Evolutionary conservation across 1,139 yeast species (phyloP).

Genomic region (Protomyces arabidopsidicola): DNA sequence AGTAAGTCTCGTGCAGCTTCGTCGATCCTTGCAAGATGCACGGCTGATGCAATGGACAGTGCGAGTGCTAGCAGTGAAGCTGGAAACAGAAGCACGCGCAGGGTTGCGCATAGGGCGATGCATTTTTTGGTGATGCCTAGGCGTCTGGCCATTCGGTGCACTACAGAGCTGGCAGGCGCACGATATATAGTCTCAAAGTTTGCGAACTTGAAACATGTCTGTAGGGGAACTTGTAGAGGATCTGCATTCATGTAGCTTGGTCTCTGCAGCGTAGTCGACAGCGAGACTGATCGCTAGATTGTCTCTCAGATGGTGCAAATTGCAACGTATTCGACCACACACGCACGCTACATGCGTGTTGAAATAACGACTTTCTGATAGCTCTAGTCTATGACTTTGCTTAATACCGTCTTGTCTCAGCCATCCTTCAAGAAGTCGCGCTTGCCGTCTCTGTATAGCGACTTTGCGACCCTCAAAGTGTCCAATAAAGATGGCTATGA

Average conservation of each 20-base stretch:
- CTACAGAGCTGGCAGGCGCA: too few species aligned
- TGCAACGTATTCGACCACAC: too few species aligned
- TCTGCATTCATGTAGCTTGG: too few species aligned
- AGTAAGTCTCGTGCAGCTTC: neutral
- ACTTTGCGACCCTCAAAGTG: slow-evolving; percentile 51
- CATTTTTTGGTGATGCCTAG: neutral
- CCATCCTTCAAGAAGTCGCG: slow-evolving; percentile 38
- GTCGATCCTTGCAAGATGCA: neutral
- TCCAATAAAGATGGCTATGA: slow-evolving; percentile 63
- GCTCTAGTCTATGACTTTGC: neutral
- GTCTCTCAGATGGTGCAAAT: too few species aligned
- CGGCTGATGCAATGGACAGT: neutral
- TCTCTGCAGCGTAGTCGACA: too few species aligned
- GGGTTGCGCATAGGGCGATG: neutral
- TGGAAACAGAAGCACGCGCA: neutral
- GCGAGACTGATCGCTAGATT: too few species aligned
- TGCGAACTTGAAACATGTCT: too few species aligned
- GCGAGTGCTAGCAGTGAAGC: neutral
- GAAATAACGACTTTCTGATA: too few species aligned
- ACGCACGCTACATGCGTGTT: too few species aligned
- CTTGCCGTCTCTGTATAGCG: slow-evolving; percentile 59
- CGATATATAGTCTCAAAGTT: too few species aligned
- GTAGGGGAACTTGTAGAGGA: too few species aligned
- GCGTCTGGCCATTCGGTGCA: neutral
- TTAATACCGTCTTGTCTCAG: neutral